These are phyloP conservation scores for Tolypocladium album DNA, from an alignment of 2,329 filamentous ascomycete genomes.

Conservation along the genomic window DNA sequence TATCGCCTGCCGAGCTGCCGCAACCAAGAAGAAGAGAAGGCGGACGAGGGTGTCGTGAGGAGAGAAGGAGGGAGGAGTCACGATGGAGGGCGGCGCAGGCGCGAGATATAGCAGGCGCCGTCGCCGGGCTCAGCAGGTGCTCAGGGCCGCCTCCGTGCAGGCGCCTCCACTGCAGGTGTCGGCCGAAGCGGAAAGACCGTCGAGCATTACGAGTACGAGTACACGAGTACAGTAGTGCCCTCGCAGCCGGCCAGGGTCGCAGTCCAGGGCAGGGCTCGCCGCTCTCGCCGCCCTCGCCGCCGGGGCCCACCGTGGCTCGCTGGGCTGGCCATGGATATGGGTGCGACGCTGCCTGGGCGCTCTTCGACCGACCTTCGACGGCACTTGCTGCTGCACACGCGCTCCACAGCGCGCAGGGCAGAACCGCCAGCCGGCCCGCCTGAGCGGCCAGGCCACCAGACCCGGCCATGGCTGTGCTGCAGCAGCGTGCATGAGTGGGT, in stretches of 20 bases:
- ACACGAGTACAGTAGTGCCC: no score
- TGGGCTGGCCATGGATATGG: neutral
- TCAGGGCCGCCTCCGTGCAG: neutral
- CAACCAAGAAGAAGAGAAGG: conserved; percentile 46
- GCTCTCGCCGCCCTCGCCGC: neutral
- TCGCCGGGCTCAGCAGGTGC: no score
- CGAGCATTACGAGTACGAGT: no score
- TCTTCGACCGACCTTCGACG: neutral
- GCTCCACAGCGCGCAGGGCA: neutral
- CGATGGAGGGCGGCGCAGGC: conserved; percentile 16
- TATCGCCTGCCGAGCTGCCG: conserved; percentile 49
- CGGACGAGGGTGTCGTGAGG: conserved; percentile 48
- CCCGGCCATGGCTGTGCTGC: conserved; percentile 3
- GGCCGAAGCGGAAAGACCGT: neutral
- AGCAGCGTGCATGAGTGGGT: conserved; percentile 1
- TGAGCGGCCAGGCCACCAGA: neutral
- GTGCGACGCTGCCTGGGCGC: neutral
- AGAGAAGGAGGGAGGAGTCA: conserved; percentile 36
- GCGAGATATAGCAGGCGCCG: conserved; percentile 2
- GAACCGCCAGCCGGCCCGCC: neutral
- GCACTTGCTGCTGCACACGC: conserved; percentile 1
- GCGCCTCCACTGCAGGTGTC: neutral
- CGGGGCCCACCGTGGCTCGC: neutral
- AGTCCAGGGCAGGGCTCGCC: neutral
- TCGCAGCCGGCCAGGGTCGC: neutral